Evolutionary conservation across 1,284 basidiomycete species (phyloP).

Genomic region (Leccinum angustisporum): DNA sequence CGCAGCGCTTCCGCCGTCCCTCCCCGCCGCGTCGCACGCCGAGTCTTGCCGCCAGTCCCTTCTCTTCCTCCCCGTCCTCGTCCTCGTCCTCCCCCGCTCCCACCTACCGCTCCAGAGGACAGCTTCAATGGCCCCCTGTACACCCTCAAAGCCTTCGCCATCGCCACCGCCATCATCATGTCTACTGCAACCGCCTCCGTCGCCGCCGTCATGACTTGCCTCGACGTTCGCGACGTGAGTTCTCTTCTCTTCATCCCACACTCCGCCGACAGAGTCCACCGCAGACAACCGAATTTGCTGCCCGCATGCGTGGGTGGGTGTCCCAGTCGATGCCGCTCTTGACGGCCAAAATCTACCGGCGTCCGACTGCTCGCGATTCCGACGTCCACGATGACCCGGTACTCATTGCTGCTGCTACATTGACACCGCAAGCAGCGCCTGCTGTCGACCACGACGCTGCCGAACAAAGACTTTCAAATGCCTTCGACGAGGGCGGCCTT

Average conservation of each 20-base stretch:
- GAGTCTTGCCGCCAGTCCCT: neutral
- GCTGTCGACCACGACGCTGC: slow-evolving; percentile 40
- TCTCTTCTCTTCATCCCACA: neutral
- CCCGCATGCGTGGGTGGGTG: slow-evolving; percentile 48
- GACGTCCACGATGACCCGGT: slow-evolving; percentile 3
- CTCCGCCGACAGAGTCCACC: neutral
- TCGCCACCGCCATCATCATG: slow-evolving; percentile 44
- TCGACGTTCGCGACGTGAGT: slow-evolving; percentile 44
- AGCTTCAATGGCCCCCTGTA: slow-evolving; percentile 43
- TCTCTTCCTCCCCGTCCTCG: no score
- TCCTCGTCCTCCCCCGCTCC: neutral
- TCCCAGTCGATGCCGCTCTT: slow-evolving; percentile 48
- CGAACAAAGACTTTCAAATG: slow-evolving; percentile 48
- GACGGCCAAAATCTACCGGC: slow-evolving; percentile 50
- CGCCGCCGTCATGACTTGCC: slow-evolving; percentile 39
- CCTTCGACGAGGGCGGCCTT: slow-evolving; percentile 58
- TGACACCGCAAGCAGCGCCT: neutral
- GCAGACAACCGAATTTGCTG: slow-evolving; percentile 58
- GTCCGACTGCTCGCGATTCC: slow-evolving; percentile 17
- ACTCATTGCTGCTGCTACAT: neutral
- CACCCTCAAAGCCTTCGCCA: slow-evolving; percentile 44
- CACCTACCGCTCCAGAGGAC: slow-evolving; percentile 12
- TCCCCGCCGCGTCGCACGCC: neutral
- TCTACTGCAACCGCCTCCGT: slow-evolving; percentile 35
- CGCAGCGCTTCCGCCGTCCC: neutral